These are phyloP conservation scores for Aegilops sharonensis DNA, from an alignment of 176 grass and related monocot species.

Conservation along the genomic window DNA sequence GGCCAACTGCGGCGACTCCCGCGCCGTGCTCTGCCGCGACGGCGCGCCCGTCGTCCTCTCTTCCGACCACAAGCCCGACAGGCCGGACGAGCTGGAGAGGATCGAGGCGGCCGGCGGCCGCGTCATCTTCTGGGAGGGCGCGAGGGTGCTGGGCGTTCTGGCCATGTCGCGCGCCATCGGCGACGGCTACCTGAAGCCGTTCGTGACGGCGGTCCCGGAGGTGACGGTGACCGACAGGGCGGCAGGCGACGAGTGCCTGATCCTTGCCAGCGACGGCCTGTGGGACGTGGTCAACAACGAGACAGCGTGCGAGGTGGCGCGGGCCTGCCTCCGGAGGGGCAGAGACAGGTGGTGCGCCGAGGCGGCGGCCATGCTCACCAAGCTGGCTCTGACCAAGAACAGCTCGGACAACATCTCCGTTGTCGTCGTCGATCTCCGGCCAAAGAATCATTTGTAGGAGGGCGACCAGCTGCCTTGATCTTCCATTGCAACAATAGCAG, in stretches of 20 bases:
- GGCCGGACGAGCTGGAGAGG: conserved; percentile 72
- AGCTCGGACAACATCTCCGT: conserved; percentile 87
- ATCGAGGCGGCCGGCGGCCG: conserved; percentile 70
- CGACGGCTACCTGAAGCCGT: conserved; percentile 77
- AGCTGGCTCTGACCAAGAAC: conserved; percentile 64
- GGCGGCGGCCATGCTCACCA: conserved; percentile 83
- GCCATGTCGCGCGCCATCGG: conserved; percentile 94
- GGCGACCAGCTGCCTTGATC: neutral
- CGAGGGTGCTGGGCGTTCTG: conserved; percentile 70
- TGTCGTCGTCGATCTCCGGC: conserved; percentile 64
- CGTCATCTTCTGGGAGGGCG: conserved; percentile 90
- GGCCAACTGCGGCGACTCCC: conserved; percentile 82
- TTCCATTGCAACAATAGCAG: neutral
- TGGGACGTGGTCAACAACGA: conserved; percentile 93
- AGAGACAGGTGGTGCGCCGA: conserved; percentile 59
- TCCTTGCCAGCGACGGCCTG: conserved; percentile 83
- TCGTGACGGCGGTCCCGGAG: conserved; percentile 62
- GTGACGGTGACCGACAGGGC: conserved; percentile 60
- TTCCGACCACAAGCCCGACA: conserved; percentile 87
- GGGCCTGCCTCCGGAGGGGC: conserved; percentile 55
- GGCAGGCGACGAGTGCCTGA: conserved; percentile 77
- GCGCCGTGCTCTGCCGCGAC: conserved; percentile 70
- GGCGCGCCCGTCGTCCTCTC: conserved; percentile 51
- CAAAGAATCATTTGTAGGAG: neutral
- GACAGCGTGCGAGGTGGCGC: conserved; percentile 67